phyloP scores from a whole-genome alignment of 345 rosid species.

The Pistacia vera region DNA sequence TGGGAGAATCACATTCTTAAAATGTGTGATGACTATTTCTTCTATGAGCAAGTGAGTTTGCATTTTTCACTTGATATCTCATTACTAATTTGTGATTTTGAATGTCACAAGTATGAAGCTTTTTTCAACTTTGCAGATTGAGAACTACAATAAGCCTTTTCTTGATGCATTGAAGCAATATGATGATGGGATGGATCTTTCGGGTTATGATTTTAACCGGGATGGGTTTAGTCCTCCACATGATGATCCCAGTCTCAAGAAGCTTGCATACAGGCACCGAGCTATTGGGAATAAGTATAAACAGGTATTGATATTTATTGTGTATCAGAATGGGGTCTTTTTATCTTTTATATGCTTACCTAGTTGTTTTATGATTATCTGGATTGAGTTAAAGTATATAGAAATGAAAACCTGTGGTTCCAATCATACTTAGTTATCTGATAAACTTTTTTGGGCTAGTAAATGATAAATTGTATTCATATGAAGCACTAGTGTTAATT shows the following conservation, averaged over 20 bases:
- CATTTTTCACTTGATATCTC: not conserved
- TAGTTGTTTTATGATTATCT: not conserved
- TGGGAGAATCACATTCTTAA: conserved; percentile 86
- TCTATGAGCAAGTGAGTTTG: conserved; percentile 70
- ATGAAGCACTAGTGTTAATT: not conserved
- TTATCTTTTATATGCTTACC: not conserved
- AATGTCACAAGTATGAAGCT: too few relatives aligned
- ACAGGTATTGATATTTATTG: conserved; percentile 44
- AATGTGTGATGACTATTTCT: conserved; percentile 68
- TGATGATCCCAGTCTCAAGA: conserved; percentile 68
- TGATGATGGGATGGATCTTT: conserved; percentile 75
- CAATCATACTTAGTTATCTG: not conserved
- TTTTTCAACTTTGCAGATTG: conserved; percentile 49
- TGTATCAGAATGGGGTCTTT: not conserved
- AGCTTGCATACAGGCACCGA: conserved; percentile 77
- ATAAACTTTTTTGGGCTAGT: too few relatives aligned
- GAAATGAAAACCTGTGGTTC: not conserved
- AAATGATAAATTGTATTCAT: not conserved
- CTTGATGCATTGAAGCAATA: conserved; percentile 57
- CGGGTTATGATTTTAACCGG: conserved; percentile 60
- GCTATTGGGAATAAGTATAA: conserved; percentile 53
- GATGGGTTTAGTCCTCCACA: conserved; percentile 60
- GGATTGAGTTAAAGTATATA: not conserved
- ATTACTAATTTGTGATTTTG: too few relatives aligned
- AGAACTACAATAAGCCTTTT: conserved; percentile 77